Conservation (phyloP, 495 filamentous ascomycete genomes). For the Trichodelitschia bisporula region DNA sequence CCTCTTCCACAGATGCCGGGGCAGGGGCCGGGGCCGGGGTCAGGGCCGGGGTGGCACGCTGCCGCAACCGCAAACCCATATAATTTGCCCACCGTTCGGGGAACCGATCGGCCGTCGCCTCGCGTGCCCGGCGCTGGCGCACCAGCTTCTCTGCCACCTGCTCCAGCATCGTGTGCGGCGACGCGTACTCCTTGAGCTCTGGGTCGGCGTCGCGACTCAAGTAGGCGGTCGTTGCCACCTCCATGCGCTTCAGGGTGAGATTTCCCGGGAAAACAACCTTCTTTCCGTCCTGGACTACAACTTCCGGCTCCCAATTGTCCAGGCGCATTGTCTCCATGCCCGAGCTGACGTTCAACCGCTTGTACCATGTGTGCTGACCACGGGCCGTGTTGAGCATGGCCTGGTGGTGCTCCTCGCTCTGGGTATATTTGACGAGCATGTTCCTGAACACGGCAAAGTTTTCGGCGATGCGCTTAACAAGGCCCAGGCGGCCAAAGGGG, state of each 20-base stretch:
- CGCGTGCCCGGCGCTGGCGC: constrained; percentile 13
- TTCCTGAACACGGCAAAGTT: constrained; percentile 20
- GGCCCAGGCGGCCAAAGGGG: constrained; percentile 10
- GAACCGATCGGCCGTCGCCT: constrained; percentile 9
- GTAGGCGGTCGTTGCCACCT: constrained; percentile 12
- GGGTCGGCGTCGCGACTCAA: constrained; percentile 11
- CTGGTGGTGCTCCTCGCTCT: constrained; percentile 18
- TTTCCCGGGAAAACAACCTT: too few species aligned
- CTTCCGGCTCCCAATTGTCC: constrained; percentile 14
- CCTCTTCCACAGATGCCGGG: too few species aligned
- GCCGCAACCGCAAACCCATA: constrained; percentile 10
- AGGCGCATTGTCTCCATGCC: constrained; percentile 16
- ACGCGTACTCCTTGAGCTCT: constrained; percentile 13
- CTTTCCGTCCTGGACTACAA: too few species aligned
- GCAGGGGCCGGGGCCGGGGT: too few species aligned
- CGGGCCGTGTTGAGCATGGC: constrained; percentile 14
- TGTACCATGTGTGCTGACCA: constrained; percentile 16
- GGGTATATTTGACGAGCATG: constrained; percentile 20
- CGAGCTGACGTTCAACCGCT: constrained; percentile 15
- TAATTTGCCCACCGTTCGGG: constrained; percentile 13
- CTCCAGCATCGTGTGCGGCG: constrained; percentile 13
- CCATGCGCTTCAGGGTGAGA: constrained; percentile 13
- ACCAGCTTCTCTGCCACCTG: constrained; percentile 19
- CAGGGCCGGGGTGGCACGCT: too few species aligned
- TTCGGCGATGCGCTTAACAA: constrained; percentile 16